Evolutionary conservation across 1,284 basidiomycete genomes (phyloP), one percentile per base, ranked within the genome.

Genomic region (Marasmius sp.): DNA sequence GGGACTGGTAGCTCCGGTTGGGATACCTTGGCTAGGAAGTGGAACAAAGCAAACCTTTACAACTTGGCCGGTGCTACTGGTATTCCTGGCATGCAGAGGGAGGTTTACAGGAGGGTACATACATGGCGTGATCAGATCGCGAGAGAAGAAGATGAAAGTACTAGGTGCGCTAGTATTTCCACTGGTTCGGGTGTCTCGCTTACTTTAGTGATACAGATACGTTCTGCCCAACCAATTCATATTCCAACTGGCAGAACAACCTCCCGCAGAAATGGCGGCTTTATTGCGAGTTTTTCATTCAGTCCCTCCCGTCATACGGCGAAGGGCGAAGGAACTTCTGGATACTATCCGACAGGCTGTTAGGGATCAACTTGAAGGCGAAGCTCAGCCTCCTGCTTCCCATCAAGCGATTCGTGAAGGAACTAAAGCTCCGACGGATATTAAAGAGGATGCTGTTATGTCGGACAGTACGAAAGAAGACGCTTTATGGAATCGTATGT

Each of bases 91-190:
- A 74, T 84, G 66, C 83, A 86, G 63, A 72, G 77, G 50, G 82
- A 81, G 48, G 85, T 95, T n/a, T 93, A 93, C 73, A 84, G 81
- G 61, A 80, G 81, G 0, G 78, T 97, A 18, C 94, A 97, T 75
- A 79, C 76, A 36, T 98, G 97, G 97, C 82, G 97, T 65, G 96
- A 98, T 71, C 70, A 72, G 3, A 76, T 91, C 1, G 93, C 95
- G 0, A 81, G 95, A 57, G 86, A 89, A 62, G 90, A 95, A 66
- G 97, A 98, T 72, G 97, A 98, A 74, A 92, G 92, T 70, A 85
- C 86, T 5, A 79, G 89, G 87, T 95, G 72, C 63, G 85, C 78
- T 33, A 49, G 58, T 55, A 11, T 60, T 48, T 55, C 52, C 52
- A 61, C 51, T 49, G 68, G 66, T 36, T 65, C 50, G 12, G 36